Evolutionary conservation across 768 basidiomycete genomes (phyloP), one percentile per base, ranked within the genome.

Genomic region (Serendipita indica): DNA sequence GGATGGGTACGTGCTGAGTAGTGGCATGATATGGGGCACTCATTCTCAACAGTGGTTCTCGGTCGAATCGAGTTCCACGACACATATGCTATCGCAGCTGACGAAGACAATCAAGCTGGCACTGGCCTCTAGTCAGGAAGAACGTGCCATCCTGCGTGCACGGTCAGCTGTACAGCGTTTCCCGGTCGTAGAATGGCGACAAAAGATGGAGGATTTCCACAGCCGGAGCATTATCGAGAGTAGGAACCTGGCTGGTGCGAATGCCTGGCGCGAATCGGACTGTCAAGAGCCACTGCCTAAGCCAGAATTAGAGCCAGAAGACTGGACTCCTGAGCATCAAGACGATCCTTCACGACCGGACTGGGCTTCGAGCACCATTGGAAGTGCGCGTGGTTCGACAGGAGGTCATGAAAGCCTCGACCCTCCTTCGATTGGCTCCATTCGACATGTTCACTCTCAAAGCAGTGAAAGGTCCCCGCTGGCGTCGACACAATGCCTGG

Each of bases 111-210:
- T 96, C 74, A 94, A 94, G 69, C 77, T 93, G 73, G 92, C 92
- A 3, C 72, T 96, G 62, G 93, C 86, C 71, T 93, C 92, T 7
- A 82, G 84, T 0, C 80, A 89, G 65, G 85, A 93, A 69, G 92
- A 94, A 64, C 84, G 92, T 58, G 89, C 91, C 6, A 83, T 94
- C 65, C 78, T 96, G 25, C 88, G 91, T 67, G 92, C 92, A 41
- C 81, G 92, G 39, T 94, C 92, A 14, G 92, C 91, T 16, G 79
- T 96, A 2, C 92, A 94, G 67, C 88, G 92, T 66, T 96, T 96
- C 86, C 92, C 92, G 3, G 92, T 96, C 59, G 87, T 96, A 27
- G 91, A 96, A 72, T 96, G 92, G 92, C 86, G 92, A 66, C 91
- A 94, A 68, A 81, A 88, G 52, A 87, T 83, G 76, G 92, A 96